phyloP scores from a whole-genome alignment of 1,284 basidiomycete genomes.

The Ustilago bromivora region DNA sequence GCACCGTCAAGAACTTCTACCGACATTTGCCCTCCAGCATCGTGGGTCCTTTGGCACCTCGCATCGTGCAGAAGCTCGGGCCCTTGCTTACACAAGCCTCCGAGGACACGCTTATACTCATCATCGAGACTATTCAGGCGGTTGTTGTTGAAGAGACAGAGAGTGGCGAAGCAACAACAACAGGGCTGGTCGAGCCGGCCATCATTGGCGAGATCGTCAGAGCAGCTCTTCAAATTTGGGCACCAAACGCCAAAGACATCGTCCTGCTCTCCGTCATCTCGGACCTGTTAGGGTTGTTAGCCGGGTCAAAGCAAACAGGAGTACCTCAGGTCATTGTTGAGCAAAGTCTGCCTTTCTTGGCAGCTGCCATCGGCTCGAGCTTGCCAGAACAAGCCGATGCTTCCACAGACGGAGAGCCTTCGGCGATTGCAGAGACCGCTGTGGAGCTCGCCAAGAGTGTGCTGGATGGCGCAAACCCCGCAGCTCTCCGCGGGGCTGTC shows the following conservation, averaged over 20 bases:
- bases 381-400: constrained; percentile 28
- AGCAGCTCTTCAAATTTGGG: constrained; percentile 78
- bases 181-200: constrained; percentile 35
- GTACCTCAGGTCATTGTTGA: constrained; percentile 81
- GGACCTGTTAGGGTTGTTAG: constrained; percentile 80
- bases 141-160: constrained; percentile 79
- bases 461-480: constrained; percentile 76
- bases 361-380: constrained; percentile 75
- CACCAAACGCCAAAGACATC: constrained; percentile 81
- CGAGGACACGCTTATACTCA: constrained; percentile 89
- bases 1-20: constrained; percentile 71
- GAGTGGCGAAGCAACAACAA: constrained; percentile 22
- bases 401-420: constrained; percentile 27
- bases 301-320: constrained; percentile 71
- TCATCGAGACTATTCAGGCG: constrained; percentile 85
- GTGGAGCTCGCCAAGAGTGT: constrained; percentile 77
- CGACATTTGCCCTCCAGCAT: constrained; percentile 73
- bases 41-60: constrained; percentile 76
- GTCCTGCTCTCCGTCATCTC: constrained; percentile 86
- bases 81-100: constrained; percentile 84
- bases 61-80: constrained; percentile 84
- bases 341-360: constrained; percentile 79
- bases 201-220: constrained; percentile 53
- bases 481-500: constrained; percentile 83
- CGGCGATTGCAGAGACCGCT: constrained; percentile 71